A percentile compares a stretch with the other conserved stretches of the same genome.
phyloP scores from a whole-genome alignment of 2,329 filamentous ascomycete genomes.

The Ophiostoma populinum region DNA sequence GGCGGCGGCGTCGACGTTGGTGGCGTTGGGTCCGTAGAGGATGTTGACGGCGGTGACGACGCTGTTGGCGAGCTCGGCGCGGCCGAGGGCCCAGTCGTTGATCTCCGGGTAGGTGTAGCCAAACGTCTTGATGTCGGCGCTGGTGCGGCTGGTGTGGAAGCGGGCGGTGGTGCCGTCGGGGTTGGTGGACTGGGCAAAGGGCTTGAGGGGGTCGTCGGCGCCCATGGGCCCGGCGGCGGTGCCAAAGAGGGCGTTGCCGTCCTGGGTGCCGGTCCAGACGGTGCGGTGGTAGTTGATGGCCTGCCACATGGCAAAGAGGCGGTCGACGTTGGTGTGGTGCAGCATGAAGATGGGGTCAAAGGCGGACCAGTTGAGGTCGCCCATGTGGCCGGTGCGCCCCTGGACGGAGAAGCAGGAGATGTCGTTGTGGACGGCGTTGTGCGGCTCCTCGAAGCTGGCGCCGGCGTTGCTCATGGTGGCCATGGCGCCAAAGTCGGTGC shows the following conservation, averaged over 20 bases:
- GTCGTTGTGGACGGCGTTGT: slow-evolving; percentile 25
- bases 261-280: slow-evolving; percentile 16
- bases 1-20: neutral
- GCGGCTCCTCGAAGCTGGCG: slow-evolving; percentile 26
- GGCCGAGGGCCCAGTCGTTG: slow-evolving; percentile 29
- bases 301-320: slow-evolving; percentile 36
- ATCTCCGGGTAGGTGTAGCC: slow-evolving; percentile 27
- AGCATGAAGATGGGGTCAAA: slow-evolving; percentile 33
- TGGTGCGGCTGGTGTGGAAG: slow-evolving; percentile 26
- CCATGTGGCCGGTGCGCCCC: slow-evolving; percentile 17
- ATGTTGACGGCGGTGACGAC: slow-evolving; percentile 41
- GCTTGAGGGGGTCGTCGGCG: slow-evolving; percentile 28
- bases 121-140: slow-evolving; percentile 16
- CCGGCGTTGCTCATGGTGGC: slow-evolving; percentile 21
- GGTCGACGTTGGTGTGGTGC: slow-evolving; percentile 41
- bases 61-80: slow-evolving; percentile 41
- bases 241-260: slow-evolving; percentile 20
- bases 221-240: slow-evolving; percentile 25
- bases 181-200: slow-evolving; percentile 16
- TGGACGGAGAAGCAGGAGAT: slow-evolving; percentile 19
- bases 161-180: slow-evolving; percentile 11
- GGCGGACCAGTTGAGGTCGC: slow-evolving; percentile 22
- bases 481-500: slow-evolving; percentile 23
- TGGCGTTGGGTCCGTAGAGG: slow-evolving; percentile 23
- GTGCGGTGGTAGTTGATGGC: slow-evolving; percentile 20